Evolutionary conservation across 495 filamentous ascomycete genomes (phyloP).

Genomic region (Daldinia decipiens): DNA sequence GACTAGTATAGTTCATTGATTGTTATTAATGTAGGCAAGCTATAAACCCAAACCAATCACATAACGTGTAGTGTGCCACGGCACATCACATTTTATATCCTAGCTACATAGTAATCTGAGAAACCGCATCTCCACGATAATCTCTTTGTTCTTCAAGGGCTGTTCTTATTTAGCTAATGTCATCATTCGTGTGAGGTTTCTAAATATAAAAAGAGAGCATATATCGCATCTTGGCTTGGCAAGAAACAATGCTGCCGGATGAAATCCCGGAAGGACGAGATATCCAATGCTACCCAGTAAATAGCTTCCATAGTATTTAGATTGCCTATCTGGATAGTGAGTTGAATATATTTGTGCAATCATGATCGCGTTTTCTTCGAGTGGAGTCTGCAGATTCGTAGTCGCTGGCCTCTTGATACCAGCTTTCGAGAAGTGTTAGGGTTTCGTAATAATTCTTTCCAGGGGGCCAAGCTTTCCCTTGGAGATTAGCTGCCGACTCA

Average conservation of each 20-base stretch:
- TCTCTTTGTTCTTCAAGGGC: too few relatives aligned
- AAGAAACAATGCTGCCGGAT: background rate
- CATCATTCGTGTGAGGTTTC: background rate
- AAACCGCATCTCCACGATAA: background rate
- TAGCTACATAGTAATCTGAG: background rate
- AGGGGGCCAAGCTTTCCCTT: slow-evolving; percentile 41
- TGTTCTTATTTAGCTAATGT: too few relatives aligned
- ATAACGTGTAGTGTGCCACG: background rate
- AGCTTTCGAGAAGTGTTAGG: slow-evolving; percentile 40
- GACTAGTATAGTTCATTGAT: background rate
- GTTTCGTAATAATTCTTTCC: slow-evolving; percentile 50
- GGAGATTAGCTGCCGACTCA: slow-evolving; percentile 40
- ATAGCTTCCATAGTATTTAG: background rate
- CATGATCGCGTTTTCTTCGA: slow-evolving; percentile 26
- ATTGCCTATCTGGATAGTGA: slow-evolving; percentile 23
- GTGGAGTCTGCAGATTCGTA: slow-evolving; percentile 34
- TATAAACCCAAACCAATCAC: background rate
- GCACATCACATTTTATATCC: background rate
- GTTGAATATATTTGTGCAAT: slow-evolving; percentile 26
- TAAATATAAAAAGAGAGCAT: background rate
- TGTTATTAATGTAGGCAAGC: background rate
- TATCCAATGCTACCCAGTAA: background rate
- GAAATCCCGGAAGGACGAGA: background rate
- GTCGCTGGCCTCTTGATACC: slow-evolving; percentile 45
- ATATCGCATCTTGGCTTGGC: background rate